phyloP scores from a whole-genome alignment of 768 basidiomycete species.

The Xerocomus potaroensis region DNA sequence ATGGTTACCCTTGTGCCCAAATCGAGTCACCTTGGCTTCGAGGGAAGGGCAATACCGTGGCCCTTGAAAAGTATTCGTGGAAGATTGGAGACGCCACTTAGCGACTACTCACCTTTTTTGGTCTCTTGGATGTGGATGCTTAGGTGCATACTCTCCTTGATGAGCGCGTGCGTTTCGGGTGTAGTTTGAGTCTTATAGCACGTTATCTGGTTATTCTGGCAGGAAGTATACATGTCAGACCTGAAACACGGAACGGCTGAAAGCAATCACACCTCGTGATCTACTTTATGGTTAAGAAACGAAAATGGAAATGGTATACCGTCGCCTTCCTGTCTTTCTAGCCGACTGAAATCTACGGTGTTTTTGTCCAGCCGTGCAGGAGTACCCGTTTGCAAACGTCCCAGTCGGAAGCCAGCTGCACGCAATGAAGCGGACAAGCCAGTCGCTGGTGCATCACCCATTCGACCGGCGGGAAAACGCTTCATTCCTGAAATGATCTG shows the following conservation, averaged over 20 bases:
- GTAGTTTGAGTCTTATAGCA: constrained; percentile 78
- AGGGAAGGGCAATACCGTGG: constrained; percentile 91
- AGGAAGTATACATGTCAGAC: neutral
- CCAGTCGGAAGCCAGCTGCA: constrained; percentile 74
- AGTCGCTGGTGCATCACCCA: constrained; percentile 64
- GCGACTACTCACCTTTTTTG: constrained; percentile 58
- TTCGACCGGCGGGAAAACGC: constrained; percentile 72
- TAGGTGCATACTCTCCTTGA: constrained; percentile 69
- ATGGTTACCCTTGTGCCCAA: constrained; percentile 66
- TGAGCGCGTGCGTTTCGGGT: constrained; percentile 65
- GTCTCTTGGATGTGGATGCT: constrained; percentile 88
- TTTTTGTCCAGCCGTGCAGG: constrained; percentile 72
- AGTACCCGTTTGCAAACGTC: constrained; percentile 82
- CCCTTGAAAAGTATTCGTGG: constrained; percentile 38
- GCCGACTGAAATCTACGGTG: constrained; percentile 63
- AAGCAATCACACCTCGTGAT: constrained; percentile 54
- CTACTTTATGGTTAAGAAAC: constrained; percentile 61
- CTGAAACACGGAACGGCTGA: neutral
- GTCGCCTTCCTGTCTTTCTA: constrained; percentile 69
- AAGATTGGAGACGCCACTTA: neutral
- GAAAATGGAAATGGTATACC: constrained; percentile 66
- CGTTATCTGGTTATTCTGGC: constrained; percentile 63
- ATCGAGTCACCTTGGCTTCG: constrained; percentile 81
- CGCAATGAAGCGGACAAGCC: constrained; percentile 76
- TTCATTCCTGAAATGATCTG: constrained; percentile 49